Evolutionary conservation across 202 grass and related monocot species (phyloP).

Genomic region (Panicum virgatum): DNA sequence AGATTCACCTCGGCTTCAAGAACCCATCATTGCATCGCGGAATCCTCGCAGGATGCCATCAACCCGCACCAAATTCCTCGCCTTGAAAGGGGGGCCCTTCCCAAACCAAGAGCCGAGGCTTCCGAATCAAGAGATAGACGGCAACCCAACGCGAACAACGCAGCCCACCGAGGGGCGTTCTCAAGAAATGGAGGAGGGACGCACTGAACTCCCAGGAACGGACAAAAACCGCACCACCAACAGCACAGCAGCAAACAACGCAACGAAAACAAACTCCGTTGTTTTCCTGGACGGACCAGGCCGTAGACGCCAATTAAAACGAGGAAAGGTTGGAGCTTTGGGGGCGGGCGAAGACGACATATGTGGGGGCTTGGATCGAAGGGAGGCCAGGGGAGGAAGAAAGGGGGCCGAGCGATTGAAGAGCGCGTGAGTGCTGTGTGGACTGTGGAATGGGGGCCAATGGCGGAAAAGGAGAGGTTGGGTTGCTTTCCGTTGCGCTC

Average conservation of each 20-base stretch:
- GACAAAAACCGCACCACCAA: constrained; percentile 3
- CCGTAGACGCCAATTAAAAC: neutral
- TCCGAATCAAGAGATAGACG: neutral
- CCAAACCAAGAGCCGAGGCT: constrained; percentile 8
- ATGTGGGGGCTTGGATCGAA: neutral
- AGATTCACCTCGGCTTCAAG: constrained; percentile 32
- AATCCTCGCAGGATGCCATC: neutral
- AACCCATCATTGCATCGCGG: constrained; percentile 26
- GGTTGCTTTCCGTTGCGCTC: constrained; percentile 46
- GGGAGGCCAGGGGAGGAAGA: neutral
- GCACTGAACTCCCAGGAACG: neutral
- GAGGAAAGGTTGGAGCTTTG: constrained; percentile 27
- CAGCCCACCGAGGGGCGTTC: neutral
- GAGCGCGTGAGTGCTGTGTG: constrained; percentile 20
- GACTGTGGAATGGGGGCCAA: too few relatives aligned
- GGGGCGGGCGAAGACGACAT: constrained; percentile 12
- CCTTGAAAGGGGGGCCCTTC: neutral
- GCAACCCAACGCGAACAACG: constrained; percentile 3
- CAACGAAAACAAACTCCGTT: neutral
- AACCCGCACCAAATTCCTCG: neutral
- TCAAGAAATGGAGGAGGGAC: neutral
- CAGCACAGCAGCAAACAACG: neutral
- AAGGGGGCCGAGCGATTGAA: constrained; percentile 28
- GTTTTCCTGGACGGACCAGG: constrained; percentile 7
- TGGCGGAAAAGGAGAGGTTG: constrained; percentile 40